Conservation (phyloP, 225 moss, liverwort and hornwort species). For the Ulota crispa region DNA sequence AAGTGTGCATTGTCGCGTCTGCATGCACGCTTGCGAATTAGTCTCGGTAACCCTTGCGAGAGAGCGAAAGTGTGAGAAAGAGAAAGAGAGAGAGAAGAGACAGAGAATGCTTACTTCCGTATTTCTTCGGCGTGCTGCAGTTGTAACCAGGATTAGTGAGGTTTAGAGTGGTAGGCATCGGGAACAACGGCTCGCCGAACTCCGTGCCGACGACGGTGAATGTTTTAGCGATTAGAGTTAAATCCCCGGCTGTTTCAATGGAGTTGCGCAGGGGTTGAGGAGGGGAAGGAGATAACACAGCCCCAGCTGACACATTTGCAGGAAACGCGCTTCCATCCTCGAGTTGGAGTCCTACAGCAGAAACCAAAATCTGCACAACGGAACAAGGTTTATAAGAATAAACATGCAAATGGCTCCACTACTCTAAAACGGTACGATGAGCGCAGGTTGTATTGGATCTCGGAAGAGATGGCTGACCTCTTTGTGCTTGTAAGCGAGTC, state of each 20-base stretch:
- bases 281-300: conserved; percentile 37
- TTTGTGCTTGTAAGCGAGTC: conserved; percentile 50
- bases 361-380: conserved; percentile 41
- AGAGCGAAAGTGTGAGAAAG: too few relatives aligned
- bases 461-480: conserved; percentile 51
- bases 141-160: conserved; percentile 56
- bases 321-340: conserved; percentile 53
- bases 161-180: conserved; percentile 59
- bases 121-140: conserved; percentile 30
- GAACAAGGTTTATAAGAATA: neutral
- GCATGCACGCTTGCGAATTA: conserved; percentile 10
- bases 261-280: conserved; percentile 55
- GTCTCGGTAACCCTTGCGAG: neutral
- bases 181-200: conserved; percentile 51
- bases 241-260: conserved; percentile 72
- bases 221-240: conserved; percentile 41
- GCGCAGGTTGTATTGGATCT: neutral
- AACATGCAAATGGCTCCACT: neutral
- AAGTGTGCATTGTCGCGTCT: conserved; percentile 68
- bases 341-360: conserved; percentile 47
- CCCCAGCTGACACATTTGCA: conserved; percentile 50
- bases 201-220: conserved; percentile 62
- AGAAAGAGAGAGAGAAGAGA: neutral
- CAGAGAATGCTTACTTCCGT: conserved; percentile 39
- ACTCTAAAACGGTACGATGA: neutral